Base-by-base conservation (phyloP, 2,329 filamentous ascomycete species). In the Saccharata proteae region DNA sequence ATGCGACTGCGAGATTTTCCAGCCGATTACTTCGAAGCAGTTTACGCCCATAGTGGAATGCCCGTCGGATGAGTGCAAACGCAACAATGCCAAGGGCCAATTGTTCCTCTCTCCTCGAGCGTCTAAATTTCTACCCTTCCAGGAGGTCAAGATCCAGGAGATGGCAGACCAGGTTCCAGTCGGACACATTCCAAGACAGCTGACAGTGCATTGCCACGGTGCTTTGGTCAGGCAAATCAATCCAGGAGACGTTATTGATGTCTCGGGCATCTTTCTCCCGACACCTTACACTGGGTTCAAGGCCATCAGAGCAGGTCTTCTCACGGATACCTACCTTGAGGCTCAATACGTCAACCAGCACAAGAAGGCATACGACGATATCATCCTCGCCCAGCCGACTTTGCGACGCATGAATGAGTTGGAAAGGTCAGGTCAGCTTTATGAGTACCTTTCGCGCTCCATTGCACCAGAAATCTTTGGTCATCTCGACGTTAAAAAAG, bases 111-210 rank as follows among this genome's bases (percentile, higher is more conserved):
- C 88, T 1, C 92, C 86, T n/a, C 74, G 90, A 46, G 90, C 88
- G 0, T 94, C 86, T 30, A 98, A 96, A 49, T 98, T 96, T 51
- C 62, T 93, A 48, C 85, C 90, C 3, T 98, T 98, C 64, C 90
- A 98, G 57, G 90, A 98, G 58, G 76, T 96, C 58, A 96, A 96
- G 63, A 85, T 98, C 35, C 90, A 98, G 58, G 90, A 98, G 54
- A 83, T 96, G 75, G 85, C 90, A n/a, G 90, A 98, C 54, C 90
- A 98, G 56, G 90, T 98, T 0, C 90, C 90, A 6, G 92, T 98
- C 41, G 90, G 90, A 30, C 90, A 98, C 53, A 98, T 98, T 46
- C 90, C 90, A 18, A 75, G 90, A 37, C 84, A 84, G 35, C 63
- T 98, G 40, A 96, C 88, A 0, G 65, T 98, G 14, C 73, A 93